These are phyloP conservation scores for Leccinellum albellum DNA, from an alignment of 768 basidiomycete genomes.

Conservation along the genomic window DNA sequence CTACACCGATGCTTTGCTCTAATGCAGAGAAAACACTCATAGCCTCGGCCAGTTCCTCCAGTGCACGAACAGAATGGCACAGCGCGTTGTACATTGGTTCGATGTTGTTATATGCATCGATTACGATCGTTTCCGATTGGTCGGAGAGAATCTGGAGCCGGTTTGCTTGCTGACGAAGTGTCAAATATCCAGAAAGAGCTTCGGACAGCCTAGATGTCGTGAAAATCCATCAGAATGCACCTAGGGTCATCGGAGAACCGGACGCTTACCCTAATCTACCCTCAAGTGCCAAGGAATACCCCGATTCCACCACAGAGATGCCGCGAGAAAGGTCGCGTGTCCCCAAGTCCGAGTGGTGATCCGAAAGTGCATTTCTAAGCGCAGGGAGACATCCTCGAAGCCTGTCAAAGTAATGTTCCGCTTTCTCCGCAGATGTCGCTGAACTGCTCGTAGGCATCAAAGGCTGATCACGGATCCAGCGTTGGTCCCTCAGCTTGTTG, in stretches of 20 bases:
- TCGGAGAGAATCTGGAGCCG: constrained; percentile 22
- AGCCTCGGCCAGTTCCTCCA: constrained; percentile 37
- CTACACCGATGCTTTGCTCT: constrained; percentile 16
- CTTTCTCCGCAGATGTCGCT: constrained; percentile 34
- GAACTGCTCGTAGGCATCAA: constrained; percentile 26
- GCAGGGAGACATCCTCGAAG: constrained; percentile 62
- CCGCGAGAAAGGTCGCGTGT: constrained; percentile 87
- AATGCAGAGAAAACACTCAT: constrained; percentile 33
- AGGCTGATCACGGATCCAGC: constrained; percentile 68
- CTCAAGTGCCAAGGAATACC: constrained; percentile 63
- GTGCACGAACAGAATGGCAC: constrained; percentile 22
- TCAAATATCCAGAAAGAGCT: constrained; percentile 13
- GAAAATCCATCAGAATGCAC: not conserved
- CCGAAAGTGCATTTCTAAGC: constrained; percentile 55
- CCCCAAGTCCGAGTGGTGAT: constrained; percentile 77
- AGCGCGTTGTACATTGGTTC: constrained; percentile 20
- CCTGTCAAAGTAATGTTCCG: constrained; percentile 62
- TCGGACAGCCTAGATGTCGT: constrained; percentile 14
- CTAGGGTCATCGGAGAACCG: not conserved
- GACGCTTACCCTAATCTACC: constrained; percentile 58
- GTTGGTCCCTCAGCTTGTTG: constrained; percentile 46
- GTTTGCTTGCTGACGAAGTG: constrained; percentile 12
- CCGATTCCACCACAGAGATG: constrained; percentile 72
- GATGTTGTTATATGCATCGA: constrained; percentile 14
- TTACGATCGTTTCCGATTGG: constrained; percentile 15